Base-by-base conservation (phyloP, 441 rosid genomes). In the Metrosideros polymorpha region DNA sequence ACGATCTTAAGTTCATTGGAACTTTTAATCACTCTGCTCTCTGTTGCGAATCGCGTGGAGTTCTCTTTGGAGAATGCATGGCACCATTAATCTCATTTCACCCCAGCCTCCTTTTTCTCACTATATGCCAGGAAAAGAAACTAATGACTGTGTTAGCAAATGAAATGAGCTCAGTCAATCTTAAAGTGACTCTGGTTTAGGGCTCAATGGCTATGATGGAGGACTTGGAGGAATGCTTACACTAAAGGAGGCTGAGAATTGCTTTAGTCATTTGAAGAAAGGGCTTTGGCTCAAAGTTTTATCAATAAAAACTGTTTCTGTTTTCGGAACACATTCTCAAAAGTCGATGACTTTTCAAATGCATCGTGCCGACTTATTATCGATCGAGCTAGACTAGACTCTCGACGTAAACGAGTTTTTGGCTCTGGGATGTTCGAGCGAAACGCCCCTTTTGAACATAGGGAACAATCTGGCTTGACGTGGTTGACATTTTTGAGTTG, bases 361-460 rank as follows among this genome's bases (percentile, higher is more conserved):
- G 79, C 79, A 19, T 22, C 5, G 79, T 66, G 79, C 47, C 0
- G n/a, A 19, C 19, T 5, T 35, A 66, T 35, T 6, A 24, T 35
- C 8, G 8, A 66, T 66, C 15, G 4, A 66, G 2, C 77, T 66
- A 35, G 79, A 22, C 77, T 12, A 9, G 77, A 66, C 45, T 66
- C 0, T 35, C 2, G 45, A 32, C 45, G 0, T 32, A 0, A 18
- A 32, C 5, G 45, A 66, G 1, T 18, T 19, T 66, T 32, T 66
- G 7, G 15, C 43, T 63, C 76, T 63, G 9, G 76, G 19, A 32
- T 24, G 6, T 66, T 35, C 3, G 3, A 32, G 75, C 25, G 24
- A 9, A 30, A 17, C 6, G 12, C 77, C 43, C 43, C 45, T 35
- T 35, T 66, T 19, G 45, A 27, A 35, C 27, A 66, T 66, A n/a